phyloP scores from a whole-genome alignment of 2,329 filamentous ascomycete genomes.

The Plenodomus tracheiphilus region DNA sequence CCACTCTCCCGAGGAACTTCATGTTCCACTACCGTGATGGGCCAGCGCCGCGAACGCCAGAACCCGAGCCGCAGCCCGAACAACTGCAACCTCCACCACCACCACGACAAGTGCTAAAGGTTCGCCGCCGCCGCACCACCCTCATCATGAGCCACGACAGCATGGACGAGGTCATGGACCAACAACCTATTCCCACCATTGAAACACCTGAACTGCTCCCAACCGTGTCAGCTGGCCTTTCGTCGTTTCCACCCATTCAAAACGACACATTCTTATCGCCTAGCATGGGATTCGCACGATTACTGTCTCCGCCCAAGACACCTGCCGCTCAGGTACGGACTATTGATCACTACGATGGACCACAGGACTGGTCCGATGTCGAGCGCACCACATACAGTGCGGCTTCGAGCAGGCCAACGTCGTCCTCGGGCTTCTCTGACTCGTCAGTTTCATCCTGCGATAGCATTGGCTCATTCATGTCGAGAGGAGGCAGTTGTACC shows the following conservation, averaged over 20 bases:
- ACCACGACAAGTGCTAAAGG: slow-evolving; percentile 52
- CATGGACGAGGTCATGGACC: slow-evolving; percentile 30
- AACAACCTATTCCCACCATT: slow-evolving; percentile 52
- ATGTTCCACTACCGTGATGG: slow-evolving; percentile 54
- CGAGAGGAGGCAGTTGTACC: slow-evolving; percentile 62
- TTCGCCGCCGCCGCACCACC: slow-evolving; percentile 51
- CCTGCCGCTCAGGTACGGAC: slow-evolving; percentile 48
- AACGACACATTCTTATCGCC: slow-evolving; percentile 51
- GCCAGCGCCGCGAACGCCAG: slow-evolving; percentile 51
- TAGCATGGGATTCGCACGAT: slow-evolving; percentile 37
- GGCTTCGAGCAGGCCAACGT: slow-evolving; percentile 58
- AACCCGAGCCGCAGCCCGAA: slow-evolving; percentile 45
- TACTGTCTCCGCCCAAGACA: slow-evolving; percentile 54
- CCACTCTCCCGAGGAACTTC: slow-evolving; percentile 55
- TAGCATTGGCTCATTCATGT: slow-evolving; percentile 60
- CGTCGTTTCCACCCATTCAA: slow-evolving; percentile 24
- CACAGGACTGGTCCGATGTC: slow-evolving; percentile 39
- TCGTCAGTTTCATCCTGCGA: slow-evolving; percentile 64
- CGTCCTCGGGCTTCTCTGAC: slow-evolving; percentile 63
- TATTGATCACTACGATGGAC: slow-evolving; percentile 29
- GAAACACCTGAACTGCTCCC: slow-evolving; percentile 50
- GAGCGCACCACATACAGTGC: slow-evolving; percentile 42
- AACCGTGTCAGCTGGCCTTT: slow-evolving; percentile 29
- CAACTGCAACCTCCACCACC: slow-evolving; percentile 48
- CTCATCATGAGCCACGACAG: slow-evolving; percentile 29